These are phyloP conservation scores for Quercus dentata DNA, from an alignment of 306 rosid genomes.

Conservation along the genomic window DNA sequence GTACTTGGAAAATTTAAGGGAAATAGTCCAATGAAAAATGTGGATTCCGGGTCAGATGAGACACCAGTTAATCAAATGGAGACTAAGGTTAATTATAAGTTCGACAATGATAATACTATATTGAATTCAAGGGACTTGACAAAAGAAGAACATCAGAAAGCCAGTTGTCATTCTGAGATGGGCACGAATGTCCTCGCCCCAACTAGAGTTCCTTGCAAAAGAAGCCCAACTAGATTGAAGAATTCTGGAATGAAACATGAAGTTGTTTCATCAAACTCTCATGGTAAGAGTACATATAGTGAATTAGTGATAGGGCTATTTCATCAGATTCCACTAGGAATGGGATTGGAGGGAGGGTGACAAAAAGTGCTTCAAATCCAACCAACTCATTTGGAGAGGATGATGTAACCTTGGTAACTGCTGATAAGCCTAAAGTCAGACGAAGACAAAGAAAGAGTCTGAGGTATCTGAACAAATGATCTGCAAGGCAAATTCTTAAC, in stretches of 20 bases:
- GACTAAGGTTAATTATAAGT: background rate
- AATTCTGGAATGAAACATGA: background rate
- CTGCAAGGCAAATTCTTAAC: background rate
- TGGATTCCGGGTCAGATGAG: background rate
- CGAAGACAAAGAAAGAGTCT: background rate
- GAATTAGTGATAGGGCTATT: no score
- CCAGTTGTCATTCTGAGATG: background rate
- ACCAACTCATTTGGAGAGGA: background rate
- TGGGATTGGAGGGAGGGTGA: no score
- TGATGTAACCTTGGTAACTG: background rate
- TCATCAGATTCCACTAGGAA: no score
- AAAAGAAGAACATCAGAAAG: background rate
- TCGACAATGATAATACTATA: no score
- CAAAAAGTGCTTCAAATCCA: background rate
- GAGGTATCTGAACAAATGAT: background rate
- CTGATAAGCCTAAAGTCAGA: background rate
- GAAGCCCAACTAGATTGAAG: constrained; percentile 29
- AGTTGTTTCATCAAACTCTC: background rate
- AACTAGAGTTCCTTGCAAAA: constrained; percentile 17
- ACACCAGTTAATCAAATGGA: background rate
- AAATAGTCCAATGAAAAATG: background rate
- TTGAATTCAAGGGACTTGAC: background rate
- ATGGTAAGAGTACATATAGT: no score
- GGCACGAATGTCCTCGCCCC: background rate
- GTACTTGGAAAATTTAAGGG: constrained; percentile 2